Evolutionary conservation across 164 flowering plant species (phyloP).

Genomic region (Magnolia officinalis): DNA sequence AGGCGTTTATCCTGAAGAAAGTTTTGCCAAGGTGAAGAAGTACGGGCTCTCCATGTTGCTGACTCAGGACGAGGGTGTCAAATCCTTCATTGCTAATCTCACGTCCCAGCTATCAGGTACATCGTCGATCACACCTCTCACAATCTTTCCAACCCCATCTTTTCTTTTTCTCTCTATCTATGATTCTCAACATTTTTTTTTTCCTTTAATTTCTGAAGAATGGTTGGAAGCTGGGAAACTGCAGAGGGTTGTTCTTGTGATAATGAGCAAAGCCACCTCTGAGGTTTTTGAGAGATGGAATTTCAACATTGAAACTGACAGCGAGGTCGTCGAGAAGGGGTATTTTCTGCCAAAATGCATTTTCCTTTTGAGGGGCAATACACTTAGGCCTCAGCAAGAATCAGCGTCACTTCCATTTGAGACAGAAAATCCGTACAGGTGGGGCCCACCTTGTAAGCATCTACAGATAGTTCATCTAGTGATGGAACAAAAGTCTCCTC

Average conservation of each 20-base stretch:
- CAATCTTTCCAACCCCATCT: background rate
- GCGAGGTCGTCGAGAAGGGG: slow-evolving; percentile 85
- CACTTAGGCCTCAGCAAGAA: background rate
- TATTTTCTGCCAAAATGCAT: slow-evolving; percentile 15
- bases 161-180: background rate
- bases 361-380: background rate
- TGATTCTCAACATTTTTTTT: background rate
- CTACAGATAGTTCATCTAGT: too few relatives aligned
- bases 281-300: slow-evolving; percentile 95
- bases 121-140: background rate
- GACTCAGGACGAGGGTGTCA: slow-evolving; percentile 87
- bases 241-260: slow-evolving; percentile 82
- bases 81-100: slow-evolving; percentile 69
- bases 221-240: slow-evolving; percentile 93
- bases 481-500: too few relatives aligned
- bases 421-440: background rate
- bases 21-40: slow-evolving; percentile 86
- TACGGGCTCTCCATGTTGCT: slow-evolving; percentile 94
- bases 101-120: slow-evolving; percentile 84
- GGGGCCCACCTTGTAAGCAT: background rate
- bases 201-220: slow-evolving; percentile 35
- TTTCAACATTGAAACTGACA: slow-evolving; percentile 84
- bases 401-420: background rate
- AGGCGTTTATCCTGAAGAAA: slow-evolving; percentile 87
- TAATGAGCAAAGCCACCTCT: slow-evolving; percentile 78